A percentile compares a stretch with the other conserved stretches of the same genome.
Conservation (phyloP, 2,329 filamentous ascomycete species). For the Tolypocladium album region DNA sequence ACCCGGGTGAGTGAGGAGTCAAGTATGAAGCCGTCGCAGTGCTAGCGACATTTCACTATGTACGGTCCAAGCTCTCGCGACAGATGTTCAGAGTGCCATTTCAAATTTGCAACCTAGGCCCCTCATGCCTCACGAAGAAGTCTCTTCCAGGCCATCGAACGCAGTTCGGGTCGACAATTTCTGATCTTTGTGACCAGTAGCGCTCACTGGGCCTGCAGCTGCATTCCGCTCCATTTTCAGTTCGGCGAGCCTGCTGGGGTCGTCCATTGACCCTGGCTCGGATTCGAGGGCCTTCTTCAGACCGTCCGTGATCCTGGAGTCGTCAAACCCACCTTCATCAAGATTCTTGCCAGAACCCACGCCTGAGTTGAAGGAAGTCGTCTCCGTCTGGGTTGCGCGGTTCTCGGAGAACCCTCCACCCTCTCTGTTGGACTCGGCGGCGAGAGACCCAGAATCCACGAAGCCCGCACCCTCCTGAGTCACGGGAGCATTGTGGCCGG, state of each 20-base stretch:
- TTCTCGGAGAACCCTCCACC: constrained; percentile 54
- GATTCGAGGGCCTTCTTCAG: constrained; percentile 26
- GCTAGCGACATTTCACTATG: background rate
- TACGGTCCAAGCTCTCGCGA: background rate
- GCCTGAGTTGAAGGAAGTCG: constrained; percentile 2
- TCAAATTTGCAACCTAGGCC: background rate
- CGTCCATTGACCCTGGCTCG: constrained; percentile 35
- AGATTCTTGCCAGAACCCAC: constrained; percentile 27
- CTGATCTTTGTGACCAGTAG: constrained; percentile 14
- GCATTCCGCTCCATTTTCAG: constrained; percentile 23
- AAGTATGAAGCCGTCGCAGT: background rate
- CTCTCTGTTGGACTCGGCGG: constrained; percentile 55
- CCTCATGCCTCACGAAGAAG: constrained; percentile 10
- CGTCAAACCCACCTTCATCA: constrained; percentile 24
- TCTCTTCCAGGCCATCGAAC: constrained; percentile 20
- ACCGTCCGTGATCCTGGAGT: constrained; percentile 21
- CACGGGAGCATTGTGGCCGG: constrained; percentile 34
- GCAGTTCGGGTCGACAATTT: constrained; percentile 13
- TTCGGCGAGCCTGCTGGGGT: constrained; percentile 36
- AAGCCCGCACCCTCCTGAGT: constrained; percentile 52
- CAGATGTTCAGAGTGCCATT: no score
- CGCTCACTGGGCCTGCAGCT: constrained; percentile 10
- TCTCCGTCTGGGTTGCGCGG: constrained; percentile 15
- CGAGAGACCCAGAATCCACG: constrained; percentile 60
- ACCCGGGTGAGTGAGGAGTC: background rate